These are phyloP conservation scores for Helotiales sp. DNA, from an alignment of 2,329 filamentous ascomycete species.

Conservation along the genomic window DNA sequence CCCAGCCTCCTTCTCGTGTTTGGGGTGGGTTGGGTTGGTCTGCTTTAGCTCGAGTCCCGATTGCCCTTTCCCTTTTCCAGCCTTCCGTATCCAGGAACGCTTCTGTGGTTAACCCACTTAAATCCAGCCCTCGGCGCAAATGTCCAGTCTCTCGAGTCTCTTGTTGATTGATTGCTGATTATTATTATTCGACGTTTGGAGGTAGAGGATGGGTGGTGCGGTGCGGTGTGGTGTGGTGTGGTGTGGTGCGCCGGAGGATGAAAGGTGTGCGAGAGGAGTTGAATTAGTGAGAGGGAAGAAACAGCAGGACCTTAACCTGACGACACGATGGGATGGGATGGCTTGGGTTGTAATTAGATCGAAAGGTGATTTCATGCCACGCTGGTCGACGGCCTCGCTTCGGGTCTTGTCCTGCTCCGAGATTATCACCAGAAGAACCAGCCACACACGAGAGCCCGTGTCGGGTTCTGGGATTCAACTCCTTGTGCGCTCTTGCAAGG, in stretches of 20 bases:
- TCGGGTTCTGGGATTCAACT: not conserved
- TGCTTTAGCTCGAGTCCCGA: not conserved
- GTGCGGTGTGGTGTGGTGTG: too few relatives aligned
- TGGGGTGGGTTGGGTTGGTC: too few relatives aligned
- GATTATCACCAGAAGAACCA: slow-evolving; percentile 17
- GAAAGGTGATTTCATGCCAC: slow-evolving; percentile 15
- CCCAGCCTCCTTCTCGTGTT: slow-evolving; percentile 9
- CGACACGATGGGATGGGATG: not conserved
- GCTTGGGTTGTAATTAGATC: not conserved
- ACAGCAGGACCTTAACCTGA: not conserved
- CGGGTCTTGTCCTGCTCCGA: slow-evolving; percentile 10
- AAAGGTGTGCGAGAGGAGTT: not conserved
- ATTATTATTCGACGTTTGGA: not conserved
- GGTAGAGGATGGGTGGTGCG: not conserved
- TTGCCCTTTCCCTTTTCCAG: slow-evolving; percentile 14
- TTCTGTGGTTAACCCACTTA: not conserved
- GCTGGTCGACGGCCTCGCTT: slow-evolving; percentile 2
- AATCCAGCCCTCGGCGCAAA: not conserved
- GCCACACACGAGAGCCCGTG: slow-evolving; percentile 11
- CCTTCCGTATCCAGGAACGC: slow-evolving; percentile 12
- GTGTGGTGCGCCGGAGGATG: not conserved
- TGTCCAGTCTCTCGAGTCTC: not conserved
- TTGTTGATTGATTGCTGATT: not conserved
- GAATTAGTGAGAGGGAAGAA: slow-evolving; percentile 2
- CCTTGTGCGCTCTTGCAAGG: slow-evolving; percentile 7